Conservation (phyloP, 2,329 filamentous ascomycete genomes). For the Aspergillus melleus region DNA sequence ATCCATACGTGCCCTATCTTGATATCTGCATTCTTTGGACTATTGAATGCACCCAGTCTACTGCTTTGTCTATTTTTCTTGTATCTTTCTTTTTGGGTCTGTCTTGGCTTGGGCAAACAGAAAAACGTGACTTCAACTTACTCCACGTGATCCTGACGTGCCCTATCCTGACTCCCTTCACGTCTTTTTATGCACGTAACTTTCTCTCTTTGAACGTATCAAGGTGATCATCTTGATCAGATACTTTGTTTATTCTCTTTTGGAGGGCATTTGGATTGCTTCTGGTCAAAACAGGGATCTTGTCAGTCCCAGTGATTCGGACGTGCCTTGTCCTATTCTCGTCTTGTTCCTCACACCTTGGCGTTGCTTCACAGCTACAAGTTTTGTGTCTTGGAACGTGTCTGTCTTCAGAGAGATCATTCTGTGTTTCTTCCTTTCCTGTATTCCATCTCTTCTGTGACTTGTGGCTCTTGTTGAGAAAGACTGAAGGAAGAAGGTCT, state of each 20-base stretch:
- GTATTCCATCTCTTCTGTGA: no score
- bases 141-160: constrained; percentile 15
- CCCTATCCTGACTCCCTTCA: constrained; percentile 1
- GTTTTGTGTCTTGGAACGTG: no score
- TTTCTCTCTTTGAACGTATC: background rate
- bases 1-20: background rate
- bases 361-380: no score
- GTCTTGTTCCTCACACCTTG: background rate
- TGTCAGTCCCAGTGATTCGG: background rate
- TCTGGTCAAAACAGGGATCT: background rate
- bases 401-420: no score
- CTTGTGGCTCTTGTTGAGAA: no score
- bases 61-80: background rate
- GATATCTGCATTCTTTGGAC: background rate
- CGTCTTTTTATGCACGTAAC: no score
- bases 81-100: background rate
- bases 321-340: no score
- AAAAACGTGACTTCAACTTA: background rate
- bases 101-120: background rate
- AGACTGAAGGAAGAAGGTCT: no score
- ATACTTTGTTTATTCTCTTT: background rate
- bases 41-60: background rate
- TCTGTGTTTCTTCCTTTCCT: no score
- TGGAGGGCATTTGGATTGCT: background rate
- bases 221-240: background rate